Conservation (phyloP, 169 alveolate species). For the Babesia gibsoni region DNA sequence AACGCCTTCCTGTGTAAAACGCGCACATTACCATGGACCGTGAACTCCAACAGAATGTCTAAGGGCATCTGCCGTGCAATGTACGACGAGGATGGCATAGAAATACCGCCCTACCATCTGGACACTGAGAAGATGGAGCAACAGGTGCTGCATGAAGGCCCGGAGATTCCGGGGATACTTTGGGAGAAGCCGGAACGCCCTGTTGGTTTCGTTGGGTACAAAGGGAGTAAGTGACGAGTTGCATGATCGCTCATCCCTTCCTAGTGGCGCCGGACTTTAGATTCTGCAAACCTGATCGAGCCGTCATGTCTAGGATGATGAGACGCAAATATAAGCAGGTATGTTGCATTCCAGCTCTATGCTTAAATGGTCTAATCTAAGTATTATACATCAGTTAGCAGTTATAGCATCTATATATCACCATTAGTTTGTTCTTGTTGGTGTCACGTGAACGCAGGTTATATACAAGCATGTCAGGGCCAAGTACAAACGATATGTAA, state of each 20-base stretch:
- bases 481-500: slow-evolving; percentile 63
- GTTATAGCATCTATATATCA: no score
- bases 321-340: slow-evolving; percentile 57
- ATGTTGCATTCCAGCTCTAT: no score
- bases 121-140: slow-evolving; percentile 18
- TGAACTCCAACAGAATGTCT: not conserved
- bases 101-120: slow-evolving; percentile 43
- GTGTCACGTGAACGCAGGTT: slow-evolving; percentile 9
- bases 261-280: slow-evolving; percentile 48
- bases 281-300: slow-evolving; percentile 41
- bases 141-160: slow-evolving; percentile 56
- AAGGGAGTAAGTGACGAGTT: slow-evolving; percentile 20
- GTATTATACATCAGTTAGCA: no score
- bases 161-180: slow-evolving; percentile 46
- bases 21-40: not conserved
- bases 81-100: slow-evolving; percentile 13
- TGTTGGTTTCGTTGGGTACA: slow-evolving; percentile 38
- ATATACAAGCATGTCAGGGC: slow-evolving; percentile 65
- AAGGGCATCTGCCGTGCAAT: not conserved
- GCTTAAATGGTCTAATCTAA: no score
- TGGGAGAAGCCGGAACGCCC: slow-evolving; percentile 50
- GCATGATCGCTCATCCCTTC: not conserved
- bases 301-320: slow-evolving; percentile 64
- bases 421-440: not conserved
- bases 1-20: not conserved